phyloP scores from a whole-genome alignment of 2,329 filamentous ascomycete species.

The Capronia coronata region DNA sequence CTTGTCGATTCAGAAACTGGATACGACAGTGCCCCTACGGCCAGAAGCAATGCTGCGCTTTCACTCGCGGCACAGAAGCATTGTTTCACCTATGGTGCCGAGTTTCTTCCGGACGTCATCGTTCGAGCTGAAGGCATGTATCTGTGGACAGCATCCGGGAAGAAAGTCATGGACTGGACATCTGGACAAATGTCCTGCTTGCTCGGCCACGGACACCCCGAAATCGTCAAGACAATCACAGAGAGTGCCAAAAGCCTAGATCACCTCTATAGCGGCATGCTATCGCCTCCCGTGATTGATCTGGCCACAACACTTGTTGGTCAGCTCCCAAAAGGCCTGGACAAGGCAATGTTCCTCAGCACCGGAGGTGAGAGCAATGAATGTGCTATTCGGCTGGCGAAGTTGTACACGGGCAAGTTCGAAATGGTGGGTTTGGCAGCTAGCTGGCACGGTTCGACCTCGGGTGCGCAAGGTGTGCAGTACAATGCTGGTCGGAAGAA shows the following conservation, averaged over 20 bases:
- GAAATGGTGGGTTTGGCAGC: constrained; percentile 56
- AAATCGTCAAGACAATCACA: constrained; percentile 50
- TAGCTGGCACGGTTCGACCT: constrained; percentile 58
- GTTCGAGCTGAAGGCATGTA: constrained; percentile 41
- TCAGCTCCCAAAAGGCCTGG: constrained; percentile 47
- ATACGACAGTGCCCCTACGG: too few relatives aligned
- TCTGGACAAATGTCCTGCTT: constrained; percentile 57
- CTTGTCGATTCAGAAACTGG: too few relatives aligned
- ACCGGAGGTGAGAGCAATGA: constrained; percentile 55
- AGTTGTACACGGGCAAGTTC: constrained; percentile 58
- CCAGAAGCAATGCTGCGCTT: too few relatives aligned
- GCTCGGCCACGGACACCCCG: constrained; percentile 52
- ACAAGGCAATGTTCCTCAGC: constrained; percentile 53
- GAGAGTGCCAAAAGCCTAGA: constrained; percentile 49
- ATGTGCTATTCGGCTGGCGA: constrained; percentile 59
- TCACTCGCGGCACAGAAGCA: too few relatives aligned
- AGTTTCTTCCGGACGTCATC: constrained; percentile 38
- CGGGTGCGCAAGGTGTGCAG: constrained; percentile 46
- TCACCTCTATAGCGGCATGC: constrained; percentile 55
- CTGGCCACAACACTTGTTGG: constrained; percentile 46
- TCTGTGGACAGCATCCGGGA: constrained; percentile 41
- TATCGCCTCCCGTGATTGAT: constrained; percentile 51
- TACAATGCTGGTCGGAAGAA: constrained; percentile 50
- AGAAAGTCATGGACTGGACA: constrained; percentile 52
- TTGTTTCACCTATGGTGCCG: constrained; percentile 26